Conservation (phyloP, 2,329 filamentous ascomycete genomes). For the Stagonosporopsis vannaccii region DNA sequence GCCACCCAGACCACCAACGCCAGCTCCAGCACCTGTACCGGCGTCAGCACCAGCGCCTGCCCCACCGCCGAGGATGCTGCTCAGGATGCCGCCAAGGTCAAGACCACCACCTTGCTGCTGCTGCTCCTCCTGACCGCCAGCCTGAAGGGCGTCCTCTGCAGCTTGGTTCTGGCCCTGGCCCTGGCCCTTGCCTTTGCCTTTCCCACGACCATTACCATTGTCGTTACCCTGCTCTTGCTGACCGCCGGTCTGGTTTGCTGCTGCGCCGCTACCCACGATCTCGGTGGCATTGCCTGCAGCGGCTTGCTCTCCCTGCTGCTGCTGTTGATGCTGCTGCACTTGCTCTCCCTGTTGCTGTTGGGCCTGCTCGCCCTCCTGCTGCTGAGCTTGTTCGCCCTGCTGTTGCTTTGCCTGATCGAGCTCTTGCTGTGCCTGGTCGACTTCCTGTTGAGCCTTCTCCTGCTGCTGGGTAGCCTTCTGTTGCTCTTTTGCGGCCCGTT, state of each 20-base stretch:
- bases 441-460: conserved; percentile 7
- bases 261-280: conserved; percentile 5
- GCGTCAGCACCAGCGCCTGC: conserved; percentile 15
- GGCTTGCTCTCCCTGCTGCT: conserved; percentile 7
- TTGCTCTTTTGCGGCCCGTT: conserved; percentile 12
- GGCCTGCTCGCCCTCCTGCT: neutral
- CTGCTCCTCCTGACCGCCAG: conserved; percentile 12
- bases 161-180: conserved; percentile 4
- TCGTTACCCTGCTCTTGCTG: conserved; percentile 9
- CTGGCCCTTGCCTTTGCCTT: conserved; percentile 6
- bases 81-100: conserved; percentile 6
- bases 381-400: conserved; percentile 2
- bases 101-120: conserved; percentile 16
- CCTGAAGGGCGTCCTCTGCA: conserved; percentile 7
- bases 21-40: neutral
- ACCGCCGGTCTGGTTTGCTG: conserved; percentile 7
- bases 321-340: neutral
- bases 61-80: conserved; percentile 15
- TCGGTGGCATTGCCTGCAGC: conserved; percentile 11
- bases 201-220: conserved; percentile 10
- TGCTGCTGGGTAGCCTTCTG: conserved; percentile 11
- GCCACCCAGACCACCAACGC: conserved; percentile 1
- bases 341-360: neutral
- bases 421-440: conserved; percentile 8
- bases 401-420: conserved; percentile 13